Conservation (phyloP, 345 rosid species). For the Pistacia vera region DNA sequence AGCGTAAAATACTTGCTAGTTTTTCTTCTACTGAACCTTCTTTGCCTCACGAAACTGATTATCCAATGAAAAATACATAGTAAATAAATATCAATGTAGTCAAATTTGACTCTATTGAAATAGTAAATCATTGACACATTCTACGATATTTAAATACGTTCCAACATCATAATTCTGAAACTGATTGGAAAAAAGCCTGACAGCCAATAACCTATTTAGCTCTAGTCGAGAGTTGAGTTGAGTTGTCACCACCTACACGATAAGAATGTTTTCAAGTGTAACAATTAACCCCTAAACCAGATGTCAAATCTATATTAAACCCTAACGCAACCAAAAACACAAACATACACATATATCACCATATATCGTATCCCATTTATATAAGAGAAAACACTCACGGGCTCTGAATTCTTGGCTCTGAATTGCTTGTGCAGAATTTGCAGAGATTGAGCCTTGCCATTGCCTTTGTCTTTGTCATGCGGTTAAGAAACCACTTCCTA, state of each 20-base stretch:
- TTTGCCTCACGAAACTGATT: slow-evolving; percentile 42
- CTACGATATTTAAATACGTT: too few species aligned
- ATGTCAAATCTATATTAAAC: neutral
- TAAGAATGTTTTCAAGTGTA: neutral
- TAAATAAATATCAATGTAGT: neutral
- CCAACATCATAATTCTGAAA: too few species aligned
- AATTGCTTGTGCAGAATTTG: slow-evolving; percentile 34
- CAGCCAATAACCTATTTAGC: neutral
- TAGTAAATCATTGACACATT: too few species aligned
- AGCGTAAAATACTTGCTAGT: slow-evolving; percentile 91
- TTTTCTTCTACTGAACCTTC: slow-evolving; percentile 69
- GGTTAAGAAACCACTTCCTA: slow-evolving; percentile 96
- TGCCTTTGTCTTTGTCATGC: slow-evolving; percentile 66
- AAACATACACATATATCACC: neutral
- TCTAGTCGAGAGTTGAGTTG: neutral
- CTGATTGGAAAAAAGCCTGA: too few species aligned
- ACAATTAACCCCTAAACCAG: neutral
- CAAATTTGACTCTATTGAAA: too few species aligned
- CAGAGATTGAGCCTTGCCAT: slow-evolving; percentile 41
- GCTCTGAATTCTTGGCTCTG: too few species aligned
- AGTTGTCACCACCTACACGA: neutral
- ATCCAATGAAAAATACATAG: neutral
- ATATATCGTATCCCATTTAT: slow-evolving; percentile 4
- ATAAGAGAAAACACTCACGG: slow-evolving; percentile 42
- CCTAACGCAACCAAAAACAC: neutral